Evolutionary conservation across 2,329 filamentous ascomycete genomes (phyloP), one percentile per base, ranked within the genome.

Genomic region (Trichoderma lentiforme): DNA sequence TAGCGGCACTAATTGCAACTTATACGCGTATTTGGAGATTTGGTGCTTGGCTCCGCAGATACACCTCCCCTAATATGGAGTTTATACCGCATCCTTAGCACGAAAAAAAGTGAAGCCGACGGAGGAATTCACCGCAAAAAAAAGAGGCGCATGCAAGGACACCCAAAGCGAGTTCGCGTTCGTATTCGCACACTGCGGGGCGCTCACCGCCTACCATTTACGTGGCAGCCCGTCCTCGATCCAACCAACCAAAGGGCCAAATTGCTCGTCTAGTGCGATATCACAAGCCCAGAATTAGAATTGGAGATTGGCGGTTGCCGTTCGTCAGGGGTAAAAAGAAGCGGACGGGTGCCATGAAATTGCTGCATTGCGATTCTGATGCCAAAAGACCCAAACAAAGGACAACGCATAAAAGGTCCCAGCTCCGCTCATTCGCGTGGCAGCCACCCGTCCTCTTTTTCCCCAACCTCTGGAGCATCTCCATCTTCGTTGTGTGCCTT

Each of bases 181-280:
- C 78, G 78, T 79, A 79, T 79, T 79, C 78, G 78, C 78, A 78
- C 76, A 71, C 34, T 53, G 34, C 66, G 72, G 65, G 75, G 74
- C n/a, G 1, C 11, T 21, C 71, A 73, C 72, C 72, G 71, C 65
- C 70, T 72, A 34, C 60, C 68, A 39, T 63, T 56, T 72, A 71
- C 70, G 75, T 30, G 73, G 28, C 51, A 21, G 28, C 53, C 47
- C n/a, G 18, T 24, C 47, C 21, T 26, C 62, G 21, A 61, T 63
- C 39, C 39, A 58, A 28, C 70, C 70, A 72, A 72, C 70, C 70
- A 68, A 32, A 61, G 14, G 30, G 14, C 24, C 70, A 36, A 68
- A 67, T 57, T 57, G 11, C 26, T 15, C 7, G 30, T 66, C 63
- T 72, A 72, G 57, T 66, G 53, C 64, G 58, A 68, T 57, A 68